Base-by-base conservation (phyloP, 495 filamentous ascomycete genomes). In the Cercophora newfieldiana region DNA sequence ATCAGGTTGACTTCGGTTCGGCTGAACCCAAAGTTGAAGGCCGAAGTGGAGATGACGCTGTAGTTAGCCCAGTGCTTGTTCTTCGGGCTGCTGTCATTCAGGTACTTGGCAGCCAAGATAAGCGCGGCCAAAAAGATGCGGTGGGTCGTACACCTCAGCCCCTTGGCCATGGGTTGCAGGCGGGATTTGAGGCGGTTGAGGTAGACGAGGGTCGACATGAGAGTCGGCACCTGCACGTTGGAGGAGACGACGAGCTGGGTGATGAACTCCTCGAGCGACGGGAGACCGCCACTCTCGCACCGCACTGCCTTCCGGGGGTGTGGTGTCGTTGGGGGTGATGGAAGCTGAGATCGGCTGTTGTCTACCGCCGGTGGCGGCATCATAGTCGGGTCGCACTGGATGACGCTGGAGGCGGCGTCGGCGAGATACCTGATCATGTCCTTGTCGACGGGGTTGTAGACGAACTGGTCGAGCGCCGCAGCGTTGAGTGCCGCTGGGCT, bases 31-130 rank as follows among this genome's bases (percentile, higher is more conserved):
- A 98, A 99, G 62, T 81, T 86, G 54, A 91, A 90, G 74, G 80
- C 90, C 55, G 88, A 89, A 21, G 67, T 71, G 48, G 65, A 66
- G 69, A 89, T 86, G 64, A 95, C 88, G 59, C 90, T 94, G 83
- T 98, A 99, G 65, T 85, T 88, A 28, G 95, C 93, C 95, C 95
- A 99, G 83, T 99, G 95, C 87, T 97, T 98, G 86, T 99, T 99
- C 89, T 98, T 98, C 59, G 96, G 95, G 26, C 93, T 96, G 56
- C 94, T 97, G 79, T 99, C 95, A 78, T 99, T 97, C 44, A 98
- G 84, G 77, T 97, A 99, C 83, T 99, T 99, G 61, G 95, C 97
- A 1, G 93, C 87, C 54, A 97, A 85, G 72, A 97, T 97, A 65
- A 97, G 86, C 4, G 92, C 87, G 24, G 96, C 91, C 61, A 99